These are phyloP conservation scores for Exophiala oligosperma DNA, from an alignment of 2,329 filamentous ascomycete genomes.

Conservation along the genomic window DNA sequence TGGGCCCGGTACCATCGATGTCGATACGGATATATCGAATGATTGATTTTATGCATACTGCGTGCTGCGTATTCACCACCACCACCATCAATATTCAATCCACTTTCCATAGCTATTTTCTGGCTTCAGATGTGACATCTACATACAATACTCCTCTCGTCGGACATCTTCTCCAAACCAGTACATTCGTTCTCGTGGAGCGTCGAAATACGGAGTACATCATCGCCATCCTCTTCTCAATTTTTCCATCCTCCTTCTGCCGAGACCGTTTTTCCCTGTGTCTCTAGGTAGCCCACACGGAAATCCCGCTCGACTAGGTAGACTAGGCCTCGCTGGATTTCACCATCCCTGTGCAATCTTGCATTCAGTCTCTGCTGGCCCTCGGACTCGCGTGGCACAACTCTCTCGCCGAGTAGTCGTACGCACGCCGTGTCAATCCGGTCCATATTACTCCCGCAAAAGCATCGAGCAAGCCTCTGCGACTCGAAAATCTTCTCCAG, in stretches of 20 bases:
- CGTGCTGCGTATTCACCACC: background rate
- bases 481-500: background rate
- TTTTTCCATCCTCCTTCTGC: background rate
- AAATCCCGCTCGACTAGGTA: background rate
- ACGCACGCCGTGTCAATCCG: too few species aligned
- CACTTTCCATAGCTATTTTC: background rate
- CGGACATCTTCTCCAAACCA: background rate
- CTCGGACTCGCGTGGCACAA: too few species aligned
- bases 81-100: background rate
- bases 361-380: too few species aligned
- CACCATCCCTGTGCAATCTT: background rate
- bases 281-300: background rate
- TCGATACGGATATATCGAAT: background rate
- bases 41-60: background rate
- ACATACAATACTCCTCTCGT: background rate
- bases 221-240: too few species aligned
- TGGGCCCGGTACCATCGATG: constrained; percentile 7
- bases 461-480: background rate
- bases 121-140: background rate
- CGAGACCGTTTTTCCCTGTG: background rate
- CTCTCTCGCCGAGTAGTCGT: too few species aligned
- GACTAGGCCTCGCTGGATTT: background rate
- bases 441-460: too few species aligned
- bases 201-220: too few species aligned
- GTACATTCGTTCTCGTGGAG: too few species aligned